Evolutionary conservation across 2,329 filamentous ascomycete species (phyloP), one percentile per base, ranked within the genome.

Genomic region (Alternaria sp.): DNA sequence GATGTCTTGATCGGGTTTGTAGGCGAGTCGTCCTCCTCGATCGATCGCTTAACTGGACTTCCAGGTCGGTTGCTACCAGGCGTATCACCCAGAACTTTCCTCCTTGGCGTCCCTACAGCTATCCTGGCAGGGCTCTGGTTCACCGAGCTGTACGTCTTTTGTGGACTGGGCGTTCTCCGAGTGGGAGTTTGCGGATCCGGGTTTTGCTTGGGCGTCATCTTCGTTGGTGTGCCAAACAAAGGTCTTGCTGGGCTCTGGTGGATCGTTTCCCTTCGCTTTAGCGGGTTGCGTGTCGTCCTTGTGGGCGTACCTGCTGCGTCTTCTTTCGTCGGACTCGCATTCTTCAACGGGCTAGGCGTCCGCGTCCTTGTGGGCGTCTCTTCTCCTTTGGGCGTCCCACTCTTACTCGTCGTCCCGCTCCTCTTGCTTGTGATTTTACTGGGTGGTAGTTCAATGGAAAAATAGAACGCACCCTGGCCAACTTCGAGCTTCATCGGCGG

Each of bases 391-490:
- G 64, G 60, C 20, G 58, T 59, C 28, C 48, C 45, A 28, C 25
- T 50, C 22, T 45, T 62, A 16, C 55, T 53, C 14, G 62, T 49
- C 34, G 51, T 49, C 11, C 34, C 38, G 6, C 41, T 36, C 57
- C 63, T 63, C 46, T 60, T 68, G 7, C 57, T 50, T 16, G 58
- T 59, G 10, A 59, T 56, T 59, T 67, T 71, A 30, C 61, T 64
- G 20, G 54, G 51, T 6, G 70, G 60, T 4, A 71, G 51, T 49
- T 72, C 69, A 32, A 63, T 65, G 4, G 64, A 62, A 36, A 70
- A 71, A 22, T 70, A 67, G 44, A 72, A 72, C 0, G 62, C 66
- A 50, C 66, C 64, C 34, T 59, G 62, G 9, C 64, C 64, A 20
- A 72, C 57, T 54, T 72, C 64, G 11, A 72, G 43, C 11, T 59